Evolutionary conservation across 1,284 basidiomycete genomes (phyloP).

Genomic region (Pseudozyma pruni): DNA sequence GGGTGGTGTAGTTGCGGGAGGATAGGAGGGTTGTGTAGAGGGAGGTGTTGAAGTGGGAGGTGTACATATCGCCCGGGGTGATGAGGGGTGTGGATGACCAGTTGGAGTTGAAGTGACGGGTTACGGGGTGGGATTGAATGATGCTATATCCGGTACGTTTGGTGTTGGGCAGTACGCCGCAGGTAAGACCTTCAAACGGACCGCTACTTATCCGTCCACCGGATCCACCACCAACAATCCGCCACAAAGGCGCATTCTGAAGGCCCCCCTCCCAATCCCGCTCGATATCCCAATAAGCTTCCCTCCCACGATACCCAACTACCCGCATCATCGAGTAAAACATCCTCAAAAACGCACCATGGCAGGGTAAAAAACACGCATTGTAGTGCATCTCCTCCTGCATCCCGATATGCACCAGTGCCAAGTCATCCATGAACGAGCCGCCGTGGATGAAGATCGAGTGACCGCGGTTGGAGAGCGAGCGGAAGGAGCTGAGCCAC

Average conservation of each 20-base stretch:
- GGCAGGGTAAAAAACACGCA: conserved; percentile 32
- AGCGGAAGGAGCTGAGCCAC: conserved; percentile 17
- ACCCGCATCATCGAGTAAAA: conserved; percentile 38
- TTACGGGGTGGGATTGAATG: conserved; percentile 35
- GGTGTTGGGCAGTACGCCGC: conserved; percentile 27
- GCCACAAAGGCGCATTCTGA: conserved; percentile 15
- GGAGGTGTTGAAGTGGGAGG: conserved; percentile 6
- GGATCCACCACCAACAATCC: conserved; percentile 2
- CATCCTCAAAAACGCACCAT: conserved; percentile 26
- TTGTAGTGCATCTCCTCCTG: conserved; percentile 48
- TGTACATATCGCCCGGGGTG: conserved; percentile 41
- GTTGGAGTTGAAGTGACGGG: conserved; percentile 32
- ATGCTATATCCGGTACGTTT: conserved; percentile 15
- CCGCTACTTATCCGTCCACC: conserved; percentile 33
- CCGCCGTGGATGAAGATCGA: conserved; percentile 34
- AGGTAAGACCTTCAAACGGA: conserved; percentile 9
- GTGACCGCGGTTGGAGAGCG: conserved; percentile 4
- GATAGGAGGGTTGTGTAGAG: conserved; percentile 6
- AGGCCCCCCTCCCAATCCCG: conserved; percentile 11
- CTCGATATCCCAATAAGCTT: conserved; percentile 39
- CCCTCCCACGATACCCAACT: conserved; percentile 22
- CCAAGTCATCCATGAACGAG: conserved; percentile 34
- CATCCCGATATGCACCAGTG: conserved; percentile 29
- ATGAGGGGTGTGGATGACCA: conserved; percentile 20
- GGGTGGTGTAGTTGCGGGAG: conserved; percentile 7